A percentile compares a stretch with the other conserved stretches of the same genome.
phyloP scores from a whole-genome alignment of 78 protist genomes.

The Speleostelium caveatum region DNA sequence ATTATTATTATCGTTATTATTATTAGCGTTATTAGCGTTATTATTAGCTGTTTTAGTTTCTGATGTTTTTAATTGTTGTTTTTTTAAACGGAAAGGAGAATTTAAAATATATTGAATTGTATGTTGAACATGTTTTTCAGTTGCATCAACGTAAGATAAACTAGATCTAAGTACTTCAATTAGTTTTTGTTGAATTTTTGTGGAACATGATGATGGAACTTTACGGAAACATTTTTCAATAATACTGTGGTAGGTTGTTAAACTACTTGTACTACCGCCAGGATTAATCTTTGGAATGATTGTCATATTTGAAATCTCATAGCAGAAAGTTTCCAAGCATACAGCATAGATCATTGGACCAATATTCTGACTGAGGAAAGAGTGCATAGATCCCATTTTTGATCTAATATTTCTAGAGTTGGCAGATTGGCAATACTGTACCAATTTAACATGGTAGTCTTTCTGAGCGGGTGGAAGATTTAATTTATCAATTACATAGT shows the following conservation, averaged over 20 bases:
- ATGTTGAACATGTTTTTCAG: conserved; percentile 70
- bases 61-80: conserved; percentile 13
- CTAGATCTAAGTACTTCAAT: conserved; percentile 33
- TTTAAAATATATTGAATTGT: conserved; percentile 67
- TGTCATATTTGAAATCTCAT: conserved; percentile 24
- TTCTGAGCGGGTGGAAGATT: conserved; percentile 34
- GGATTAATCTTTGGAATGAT: too few species aligned
- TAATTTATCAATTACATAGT: neutral
- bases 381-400: conserved; percentile 22
- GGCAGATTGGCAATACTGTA: conserved; percentile 59
- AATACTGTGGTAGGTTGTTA: neutral
- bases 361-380: conserved; percentile 45
- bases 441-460: conserved; percentile 22
- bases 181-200: conserved; percentile 46
- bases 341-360: conserved; percentile 18
- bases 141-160: conserved; percentile 31
- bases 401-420: conserved; percentile 40
- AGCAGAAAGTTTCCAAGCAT: conserved; percentile 45
- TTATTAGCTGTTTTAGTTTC: neutral
- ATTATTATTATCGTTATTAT: neutral
- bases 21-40: neutral
- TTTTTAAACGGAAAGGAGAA: conserved; percentile 69
- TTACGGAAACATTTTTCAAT: conserved; percentile 28
- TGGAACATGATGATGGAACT: conserved; percentile 16
- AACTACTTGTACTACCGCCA: neutral